Evolutionary conservation across 169 alveolate species (phyloP), one percentile per base, ranked within the genome.

Genomic region (Besnoitia besnoiti): DNA sequence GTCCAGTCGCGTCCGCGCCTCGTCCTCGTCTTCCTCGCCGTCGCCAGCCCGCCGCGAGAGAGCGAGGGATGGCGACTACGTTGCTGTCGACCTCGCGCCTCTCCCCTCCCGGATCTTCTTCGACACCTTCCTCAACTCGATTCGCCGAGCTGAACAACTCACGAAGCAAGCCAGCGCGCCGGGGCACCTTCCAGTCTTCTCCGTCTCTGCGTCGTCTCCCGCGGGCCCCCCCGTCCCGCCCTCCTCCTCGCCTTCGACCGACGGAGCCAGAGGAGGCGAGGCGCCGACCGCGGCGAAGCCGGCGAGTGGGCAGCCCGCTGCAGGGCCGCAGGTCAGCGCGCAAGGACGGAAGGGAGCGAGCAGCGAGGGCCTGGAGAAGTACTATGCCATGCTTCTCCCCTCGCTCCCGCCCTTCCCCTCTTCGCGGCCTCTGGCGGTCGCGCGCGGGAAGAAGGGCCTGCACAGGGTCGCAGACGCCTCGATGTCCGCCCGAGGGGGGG

Each of bases 91-190:
- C 24, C 46, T 73, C 47, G 44, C 46, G 14, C 87, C 59, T 2
- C 40, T 77, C 19, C 87, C 87, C 19, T 37, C 87, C 19, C 87
- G 59, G 4, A 4, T 77, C n/a, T 77, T 77, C 35, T 77, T 77
- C 59, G 61, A 77, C 33, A 77, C 87, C 7, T 77, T 77, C 87
- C 59, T 77, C 61, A 77, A 77, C 87, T 77, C 87, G 19, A 55
- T 77, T 35, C 10, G 87, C 10, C 5, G 59, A 55, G 87, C 87
- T 14, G 40, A 44, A 27, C 47, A n/a, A n/a, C 82, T 73, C n/a
- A 27, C 82, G 67, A 55, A 55, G 67, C n/a, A n/a, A n/a, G n/a
- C n/a, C n/a, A n/a, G n/a, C n/a, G n/a, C n/a, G n/a, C n/a, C n/a
- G n/a, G 67, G 30, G 30, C n/a, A n/a, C 7, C 67, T 5, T 21